Conservation (phyloP, 1,139 yeast genomes). For the Dujonia santamariae region DNA sequence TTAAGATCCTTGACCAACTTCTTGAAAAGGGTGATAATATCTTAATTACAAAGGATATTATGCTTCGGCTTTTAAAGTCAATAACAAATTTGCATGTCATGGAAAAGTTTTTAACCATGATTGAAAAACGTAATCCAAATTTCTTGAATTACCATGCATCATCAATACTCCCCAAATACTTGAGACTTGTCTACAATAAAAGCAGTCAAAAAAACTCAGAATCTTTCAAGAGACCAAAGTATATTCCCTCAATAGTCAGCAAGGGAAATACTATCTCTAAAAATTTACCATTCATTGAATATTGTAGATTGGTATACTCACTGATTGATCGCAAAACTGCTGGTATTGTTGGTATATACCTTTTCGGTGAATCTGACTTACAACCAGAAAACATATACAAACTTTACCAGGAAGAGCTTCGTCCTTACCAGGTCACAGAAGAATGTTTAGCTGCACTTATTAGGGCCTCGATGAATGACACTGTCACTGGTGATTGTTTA, state of each 20-base stretch:
- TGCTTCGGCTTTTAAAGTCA: conserved; percentile 27
- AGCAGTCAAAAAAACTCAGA: not conserved
- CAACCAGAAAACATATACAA: conserved; percentile 34
- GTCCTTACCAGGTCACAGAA: conserved; percentile 27
- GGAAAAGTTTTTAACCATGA: conserved; percentile 16
- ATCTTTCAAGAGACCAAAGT: not conserved
- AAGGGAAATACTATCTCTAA: too few species aligned
- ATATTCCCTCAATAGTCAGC: not conserved
- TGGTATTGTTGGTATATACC: conserved; percentile 30
- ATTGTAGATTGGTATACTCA: conserved; percentile 24
- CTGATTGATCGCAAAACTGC: conserved; percentile 17
- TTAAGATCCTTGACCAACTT: conserved; percentile 25
- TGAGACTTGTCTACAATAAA: conserved; percentile 20
- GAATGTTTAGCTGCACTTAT: conserved; percentile 43
- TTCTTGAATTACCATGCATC: conserved; percentile 2
- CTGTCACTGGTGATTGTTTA: conserved; percentile 16
- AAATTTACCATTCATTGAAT: conserved; percentile 11
- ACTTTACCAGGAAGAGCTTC: conserved; percentile 28
- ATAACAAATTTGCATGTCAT: conserved; percentile 20
- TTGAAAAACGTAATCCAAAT: conserved; percentile 5
- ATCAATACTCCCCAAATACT: conserved; percentile 27
- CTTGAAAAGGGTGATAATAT: conserved; percentile 18
- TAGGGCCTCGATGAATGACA: conserved; percentile 27
- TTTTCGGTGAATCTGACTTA: conserved; percentile 44
- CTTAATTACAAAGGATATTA: conserved; percentile 29